A percentile compares a stretch with the other conserved stretches of the same genome.
These are phyloP conservation scores for Euphorbia tirucalli DNA, from an alignment of 345 rosid genomes.

Conservation along the genomic window DNA sequence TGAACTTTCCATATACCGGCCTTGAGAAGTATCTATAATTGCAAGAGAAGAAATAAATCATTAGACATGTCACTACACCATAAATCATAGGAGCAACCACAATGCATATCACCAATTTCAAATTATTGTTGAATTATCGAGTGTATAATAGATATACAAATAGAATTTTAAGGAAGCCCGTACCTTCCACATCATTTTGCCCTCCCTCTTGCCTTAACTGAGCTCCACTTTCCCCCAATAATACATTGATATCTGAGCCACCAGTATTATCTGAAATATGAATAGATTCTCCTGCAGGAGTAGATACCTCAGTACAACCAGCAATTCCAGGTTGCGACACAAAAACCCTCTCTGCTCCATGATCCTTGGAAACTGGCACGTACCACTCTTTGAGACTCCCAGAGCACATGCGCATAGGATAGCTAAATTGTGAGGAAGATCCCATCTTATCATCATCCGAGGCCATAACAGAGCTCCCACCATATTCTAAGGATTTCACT, in stretches of 20 bases:
- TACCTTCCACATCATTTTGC: slow-evolving; percentile 38
- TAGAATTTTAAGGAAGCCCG: slow-evolving; percentile 11
- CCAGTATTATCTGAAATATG: slow-evolving; percentile 31
- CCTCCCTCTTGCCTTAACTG: slow-evolving; percentile 24
- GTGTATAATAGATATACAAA: background rate
- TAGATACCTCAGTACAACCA: slow-evolving; percentile 44
- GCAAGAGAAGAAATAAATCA: slow-evolving; percentile 18
- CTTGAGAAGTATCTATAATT: slow-evolving; percentile 41
- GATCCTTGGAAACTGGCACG: slow-evolving; percentile 28
- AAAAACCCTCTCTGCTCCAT: slow-evolving; percentile 28
- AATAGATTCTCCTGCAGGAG: too few species aligned
- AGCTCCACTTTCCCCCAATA: slow-evolving; percentile 24
- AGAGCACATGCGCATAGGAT: slow-evolving; percentile 38
- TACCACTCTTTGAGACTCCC: slow-evolving; percentile 44
- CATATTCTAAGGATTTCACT: slow-evolving; percentile 27
- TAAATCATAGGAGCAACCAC: background rate
- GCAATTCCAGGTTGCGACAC: slow-evolving; percentile 41
- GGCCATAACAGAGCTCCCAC: slow-evolving; percentile 3
- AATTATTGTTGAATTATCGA: background rate
- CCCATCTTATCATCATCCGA: slow-evolving; percentile 26
- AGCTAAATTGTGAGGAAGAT: slow-evolving; percentile 26
- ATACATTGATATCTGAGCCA: slow-evolving; percentile 20
- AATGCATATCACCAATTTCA: background rate
- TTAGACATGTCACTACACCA: slow-evolving; percentile 22
- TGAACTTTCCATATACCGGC: slow-evolving; percentile 23